Percentiles rank a stretch among this genome's conserved stretches.
Evolutionary conservation across 2,329 filamentous ascomycete species (phyloP).

Genomic region (Hysterium pulicare): DNA sequence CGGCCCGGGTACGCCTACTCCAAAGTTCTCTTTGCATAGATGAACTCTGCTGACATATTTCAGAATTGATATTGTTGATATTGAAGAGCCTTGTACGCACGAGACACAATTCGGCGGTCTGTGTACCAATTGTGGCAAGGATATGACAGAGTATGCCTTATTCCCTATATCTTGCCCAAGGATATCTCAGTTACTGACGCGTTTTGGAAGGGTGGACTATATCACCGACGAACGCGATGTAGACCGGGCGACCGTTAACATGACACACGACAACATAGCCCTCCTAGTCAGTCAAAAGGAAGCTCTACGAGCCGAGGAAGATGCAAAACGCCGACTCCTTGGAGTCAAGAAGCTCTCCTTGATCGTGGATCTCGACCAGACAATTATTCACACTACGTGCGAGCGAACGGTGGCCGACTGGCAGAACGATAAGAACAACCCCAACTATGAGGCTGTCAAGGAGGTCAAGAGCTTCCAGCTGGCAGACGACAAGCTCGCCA

Average conservation of each 20-base stretch:
- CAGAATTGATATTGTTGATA: slow-evolving; percentile 62
- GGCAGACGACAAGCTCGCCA: slow-evolving; percentile 62
- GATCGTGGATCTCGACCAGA: slow-evolving; percentile 96
- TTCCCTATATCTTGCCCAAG: slow-evolving; percentile 1
- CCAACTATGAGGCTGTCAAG: slow-evolving; percentile 87
- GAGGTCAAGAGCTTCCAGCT: slow-evolving; percentile 87
- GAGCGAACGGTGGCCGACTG: slow-evolving; percentile 95
- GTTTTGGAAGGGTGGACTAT: slow-evolving; percentile 60
- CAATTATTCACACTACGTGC: slow-evolving; percentile 96
- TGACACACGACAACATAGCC: slow-evolving; percentile 86
- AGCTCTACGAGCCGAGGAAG: slow-evolving; percentile 77
- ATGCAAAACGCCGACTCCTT: slow-evolving; percentile 79
- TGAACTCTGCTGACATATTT: slow-evolving; percentile 7
- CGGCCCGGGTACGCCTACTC: slow-evolving; percentile 36
- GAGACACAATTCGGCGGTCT: slow-evolving; percentile 87
- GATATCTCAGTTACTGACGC: background rate
- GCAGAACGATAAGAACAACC: slow-evolving; percentile 83
- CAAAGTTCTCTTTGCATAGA: background rate
- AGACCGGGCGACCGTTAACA: slow-evolving; percentile 86
- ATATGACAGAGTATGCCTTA: slow-evolving; percentile 74
- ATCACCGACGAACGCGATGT: slow-evolving; percentile 76
- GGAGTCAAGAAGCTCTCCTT: slow-evolving; percentile 80
- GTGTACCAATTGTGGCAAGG: slow-evolving; percentile 88
- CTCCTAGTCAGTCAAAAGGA: slow-evolving; percentile 81
- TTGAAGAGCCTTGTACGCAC: slow-evolving; percentile 89